Conservation (phyloP, 805 yeast genomes). For the Isabelozyma rhagii region DNA sequence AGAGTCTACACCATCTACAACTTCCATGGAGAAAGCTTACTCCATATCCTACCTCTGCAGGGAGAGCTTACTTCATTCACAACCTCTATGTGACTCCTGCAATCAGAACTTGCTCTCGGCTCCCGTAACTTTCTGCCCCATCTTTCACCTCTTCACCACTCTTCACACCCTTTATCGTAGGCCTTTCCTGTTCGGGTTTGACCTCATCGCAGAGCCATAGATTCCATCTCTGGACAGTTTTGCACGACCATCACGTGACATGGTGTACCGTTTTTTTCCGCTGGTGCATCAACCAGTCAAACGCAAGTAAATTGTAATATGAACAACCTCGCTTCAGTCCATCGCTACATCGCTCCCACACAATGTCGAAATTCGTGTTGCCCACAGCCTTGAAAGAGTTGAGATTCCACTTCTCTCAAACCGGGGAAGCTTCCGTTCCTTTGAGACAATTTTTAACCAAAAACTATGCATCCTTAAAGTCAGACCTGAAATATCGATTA, state of each 20-base stretch:
- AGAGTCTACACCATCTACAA: too few relatives aligned
- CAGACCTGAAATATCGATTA: conserved; percentile 53
- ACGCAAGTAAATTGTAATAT: conserved; percentile 3
- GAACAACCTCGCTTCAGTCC: not conserved
- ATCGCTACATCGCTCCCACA: conserved; percentile 1
- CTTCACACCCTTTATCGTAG: too few relatives aligned
- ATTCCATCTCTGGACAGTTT: not conserved
- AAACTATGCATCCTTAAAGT: conserved; percentile 62
- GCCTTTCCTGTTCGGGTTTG: too few relatives aligned
- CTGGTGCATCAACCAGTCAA: conserved; percentile 5
- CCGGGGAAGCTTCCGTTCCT: conserved; percentile 68
- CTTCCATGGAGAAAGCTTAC: too few relatives aligned
- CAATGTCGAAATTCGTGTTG: conserved; percentile 41
- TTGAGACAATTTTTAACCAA: conserved; percentile 62
- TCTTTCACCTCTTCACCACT: too few relatives aligned
- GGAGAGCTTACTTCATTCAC: too few relatives aligned
- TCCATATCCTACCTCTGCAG: too few relatives aligned
- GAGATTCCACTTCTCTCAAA: conserved; percentile 77
- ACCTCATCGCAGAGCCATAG: too few relatives aligned
- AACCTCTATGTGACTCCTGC: too few relatives aligned
- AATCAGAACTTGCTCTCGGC: too few relatives aligned
- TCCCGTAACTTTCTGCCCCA: too few relatives aligned
- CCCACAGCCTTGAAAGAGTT: conserved; percentile 70
- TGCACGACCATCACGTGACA: not conserved
- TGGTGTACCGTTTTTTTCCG: not conserved